phyloP scores from a whole-genome alignment of 78 protist species.

The Dictyostelium firmibasis region DNA sequence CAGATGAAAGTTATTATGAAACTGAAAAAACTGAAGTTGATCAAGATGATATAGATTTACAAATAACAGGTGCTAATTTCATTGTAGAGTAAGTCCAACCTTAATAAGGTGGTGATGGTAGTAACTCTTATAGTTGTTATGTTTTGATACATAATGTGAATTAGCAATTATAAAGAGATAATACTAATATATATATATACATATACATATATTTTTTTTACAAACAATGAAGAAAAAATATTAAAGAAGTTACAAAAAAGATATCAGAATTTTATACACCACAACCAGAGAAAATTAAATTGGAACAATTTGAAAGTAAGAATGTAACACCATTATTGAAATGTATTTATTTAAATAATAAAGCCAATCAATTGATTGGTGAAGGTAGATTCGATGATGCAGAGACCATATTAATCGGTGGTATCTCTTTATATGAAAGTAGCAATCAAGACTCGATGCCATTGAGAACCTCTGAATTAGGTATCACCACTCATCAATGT shows the following conservation, averaged over 20 bases:
- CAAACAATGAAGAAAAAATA: conserved; percentile 23
- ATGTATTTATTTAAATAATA: background rate
- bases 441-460: background rate
- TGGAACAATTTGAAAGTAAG: background rate
- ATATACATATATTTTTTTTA: too few relatives aligned
- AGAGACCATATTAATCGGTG: conserved; percentile 31
- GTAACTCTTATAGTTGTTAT: too few relatives aligned
- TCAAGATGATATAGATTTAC: background rate
- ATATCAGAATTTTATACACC: conserved; percentile 60
- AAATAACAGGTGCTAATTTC: background rate
- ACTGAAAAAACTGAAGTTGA: background rate
- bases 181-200: too few relatives aligned
- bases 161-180: too few relatives aligned
- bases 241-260: conserved; percentile 30
- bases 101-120: too few relatives aligned
- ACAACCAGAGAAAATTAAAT: background rate
- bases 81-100: background rate
- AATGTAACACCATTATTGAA: background rate
- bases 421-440: background rate
- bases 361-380: background rate
- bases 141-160: too few relatives aligned
- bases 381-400: conserved; percentile 7
- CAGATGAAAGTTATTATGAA: background rate
- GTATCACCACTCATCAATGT: background rate
- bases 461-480: background rate